Evolutionary conservation across 2,329 filamentous ascomycete species (phyloP).

Genomic region (Colletotrichum limetticola): DNA sequence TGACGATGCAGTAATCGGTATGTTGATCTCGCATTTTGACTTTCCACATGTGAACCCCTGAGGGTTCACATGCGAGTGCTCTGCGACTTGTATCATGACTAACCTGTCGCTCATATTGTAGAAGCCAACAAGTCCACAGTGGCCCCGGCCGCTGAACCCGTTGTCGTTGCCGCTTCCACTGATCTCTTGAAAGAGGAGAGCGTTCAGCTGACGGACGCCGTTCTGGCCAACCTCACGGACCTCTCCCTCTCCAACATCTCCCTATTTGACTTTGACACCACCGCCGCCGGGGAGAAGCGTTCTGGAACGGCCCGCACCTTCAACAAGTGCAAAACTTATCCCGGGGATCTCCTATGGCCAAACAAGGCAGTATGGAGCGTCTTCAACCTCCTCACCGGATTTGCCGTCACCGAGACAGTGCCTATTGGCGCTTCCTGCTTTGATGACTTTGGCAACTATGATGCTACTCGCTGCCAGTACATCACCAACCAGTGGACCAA

Average conservation of each 20-base stretch:
- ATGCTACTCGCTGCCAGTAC: slow-evolving; percentile 41
- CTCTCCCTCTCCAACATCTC: slow-evolving; percentile 43
- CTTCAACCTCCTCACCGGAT: slow-evolving; percentile 46
- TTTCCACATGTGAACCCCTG: neutral
- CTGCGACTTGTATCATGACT: neutral
- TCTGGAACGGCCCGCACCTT: slow-evolving; percentile 38
- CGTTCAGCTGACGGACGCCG: slow-evolving; percentile 41
- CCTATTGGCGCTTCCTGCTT: slow-evolving; percentile 48
- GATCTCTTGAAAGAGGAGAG: slow-evolving; percentile 14
- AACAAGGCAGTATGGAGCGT: slow-evolving; percentile 41
- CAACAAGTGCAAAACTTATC: slow-evolving; percentile 45
- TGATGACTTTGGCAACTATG: slow-evolving; percentile 37
- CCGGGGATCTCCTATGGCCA: slow-evolving; percentile 43
- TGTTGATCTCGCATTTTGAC: neutral
- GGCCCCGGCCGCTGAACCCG: neutral
- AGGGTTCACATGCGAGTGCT: neutral
- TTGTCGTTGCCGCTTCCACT: neutral
- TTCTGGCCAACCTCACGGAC: slow-evolving; percentile 44
- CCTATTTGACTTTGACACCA: slow-evolving; percentile 40
- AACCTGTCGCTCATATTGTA: neutral
- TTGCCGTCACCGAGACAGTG: slow-evolving; percentile 45
- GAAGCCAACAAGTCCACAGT: slow-evolving; percentile 12
- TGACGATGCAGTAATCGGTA: slow-evolving; percentile 12
- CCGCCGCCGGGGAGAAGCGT: slow-evolving; percentile 7
- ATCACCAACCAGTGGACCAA: slow-evolving; percentile 42